These are phyloP conservation scores for Bolboschoenoplectus hybrid DNA, from an alignment of 202 grass and related monocot species.

Conservation along the genomic window DNA sequence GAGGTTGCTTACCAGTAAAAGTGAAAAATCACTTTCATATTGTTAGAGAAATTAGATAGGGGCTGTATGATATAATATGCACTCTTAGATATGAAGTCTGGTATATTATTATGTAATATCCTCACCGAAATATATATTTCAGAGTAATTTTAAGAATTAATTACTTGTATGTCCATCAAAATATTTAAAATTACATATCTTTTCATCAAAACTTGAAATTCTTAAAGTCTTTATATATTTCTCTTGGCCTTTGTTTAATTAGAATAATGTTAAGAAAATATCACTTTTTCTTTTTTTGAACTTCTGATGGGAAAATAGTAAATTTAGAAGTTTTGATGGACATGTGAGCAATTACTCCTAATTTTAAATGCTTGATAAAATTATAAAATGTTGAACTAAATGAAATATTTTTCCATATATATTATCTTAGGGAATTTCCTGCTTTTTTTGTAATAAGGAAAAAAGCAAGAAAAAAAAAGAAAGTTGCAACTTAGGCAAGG, in stretches of 20 bases:
- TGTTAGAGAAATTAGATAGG: background rate
- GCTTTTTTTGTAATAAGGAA: no score
- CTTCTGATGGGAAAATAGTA: background rate
- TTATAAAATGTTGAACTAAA: no score
- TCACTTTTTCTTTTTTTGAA: background rate
- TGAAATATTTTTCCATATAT: no score
- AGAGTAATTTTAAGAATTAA: background rate
- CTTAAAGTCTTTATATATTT: background rate
- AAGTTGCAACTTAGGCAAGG: no score
- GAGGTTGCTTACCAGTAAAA: background rate
- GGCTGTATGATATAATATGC: no score
- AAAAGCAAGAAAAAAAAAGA: no score
- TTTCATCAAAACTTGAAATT: background rate
- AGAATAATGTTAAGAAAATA: background rate
- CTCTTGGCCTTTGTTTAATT: background rate
- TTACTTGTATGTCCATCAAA: no score
- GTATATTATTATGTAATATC: background rate
- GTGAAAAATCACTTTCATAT: constrained; percentile 15
- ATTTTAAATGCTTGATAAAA: no score
- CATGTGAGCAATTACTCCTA: no score
- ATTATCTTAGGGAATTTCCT: no score
- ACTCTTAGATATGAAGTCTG: background rate
- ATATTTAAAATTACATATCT: background rate
- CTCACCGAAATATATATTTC: background rate
- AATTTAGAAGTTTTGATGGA: no score